Conservation (phyloP, 106 monocot genomes). For the Iris macrosiphon region DNA sequence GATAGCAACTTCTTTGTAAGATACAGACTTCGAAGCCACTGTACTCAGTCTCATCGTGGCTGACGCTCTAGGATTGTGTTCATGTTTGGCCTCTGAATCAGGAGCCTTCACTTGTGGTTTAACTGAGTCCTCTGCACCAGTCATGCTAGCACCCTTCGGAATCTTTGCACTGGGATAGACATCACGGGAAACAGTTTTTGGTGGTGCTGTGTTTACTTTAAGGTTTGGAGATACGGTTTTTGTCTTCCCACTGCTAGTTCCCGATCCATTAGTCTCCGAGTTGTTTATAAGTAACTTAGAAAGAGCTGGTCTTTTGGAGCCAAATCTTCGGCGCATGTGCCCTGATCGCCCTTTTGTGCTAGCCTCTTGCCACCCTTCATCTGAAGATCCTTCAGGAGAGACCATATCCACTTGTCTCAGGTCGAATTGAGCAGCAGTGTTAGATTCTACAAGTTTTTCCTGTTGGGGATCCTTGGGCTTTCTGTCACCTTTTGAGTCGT, state of each 20-base stretch:
- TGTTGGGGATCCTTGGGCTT: conserved; percentile 6
- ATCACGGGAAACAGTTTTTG: conserved; percentile 14
- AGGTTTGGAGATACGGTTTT: conserved; percentile 14
- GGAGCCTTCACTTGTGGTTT: conserved; percentile 12
- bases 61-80: conserved; percentile 18
- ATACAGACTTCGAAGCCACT: conserved; percentile 62
- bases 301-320: conserved; percentile 24
- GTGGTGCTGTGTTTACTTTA: conserved; percentile 16
- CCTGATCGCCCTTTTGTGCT: conserved; percentile 44
- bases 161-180: conserved; percentile 7
- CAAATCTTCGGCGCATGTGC: conserved; percentile 25
- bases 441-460: conserved; percentile 19
- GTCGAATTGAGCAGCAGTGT: conserved; percentile 2
- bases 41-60: conserved; percentile 18
- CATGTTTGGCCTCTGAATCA: conserved; percentile 11
- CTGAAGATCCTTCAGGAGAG: conserved; percentile 48
- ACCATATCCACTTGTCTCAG: background rate
- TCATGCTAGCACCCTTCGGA: background rate
- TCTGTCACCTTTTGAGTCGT: conserved; percentile 4
- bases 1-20: conserved; percentile 91
- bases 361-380: conserved; percentile 99
- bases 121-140: conserved; percentile 3
- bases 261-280: conserved; percentile 20
- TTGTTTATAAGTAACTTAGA: conserved; percentile 33
- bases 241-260: conserved; percentile 24